Percentiles rank a stretch among this genome's conserved stretches.
Conservation (phyloP, 208 protist genomes). For the Trypanosomatidae sp. region DNA sequence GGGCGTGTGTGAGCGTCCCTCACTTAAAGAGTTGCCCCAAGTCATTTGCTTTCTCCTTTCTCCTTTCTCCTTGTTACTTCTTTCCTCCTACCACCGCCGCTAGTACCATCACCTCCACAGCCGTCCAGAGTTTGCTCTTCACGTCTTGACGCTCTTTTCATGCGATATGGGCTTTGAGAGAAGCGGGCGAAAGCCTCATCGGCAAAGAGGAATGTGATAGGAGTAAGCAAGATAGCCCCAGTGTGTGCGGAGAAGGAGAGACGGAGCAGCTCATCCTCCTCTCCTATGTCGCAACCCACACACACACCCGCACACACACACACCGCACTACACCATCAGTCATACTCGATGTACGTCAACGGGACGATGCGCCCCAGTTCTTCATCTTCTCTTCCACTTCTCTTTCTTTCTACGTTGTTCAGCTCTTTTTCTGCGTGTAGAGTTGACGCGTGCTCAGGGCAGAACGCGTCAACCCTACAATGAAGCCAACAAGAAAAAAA, state of each 20-base stretch:
- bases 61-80: background rate
- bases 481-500: background rate
- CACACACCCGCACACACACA: slow-evolving; percentile 1
- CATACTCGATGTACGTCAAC: slow-evolving; percentile 2
- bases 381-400: background rate
- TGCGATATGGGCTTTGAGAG: background rate
- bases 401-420: no score
- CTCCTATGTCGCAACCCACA: background rate
- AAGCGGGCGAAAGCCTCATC: background rate
- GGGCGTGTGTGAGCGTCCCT: background rate
- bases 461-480: no score
- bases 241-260: background rate
- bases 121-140: background rate
- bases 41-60: background rate
- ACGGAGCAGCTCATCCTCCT: background rate
- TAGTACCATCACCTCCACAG: background rate
- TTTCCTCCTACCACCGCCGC: background rate
- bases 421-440: no score
- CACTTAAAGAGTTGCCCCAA: background rate
- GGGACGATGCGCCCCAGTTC: background rate
- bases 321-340: background rate
- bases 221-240: background rate
- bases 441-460: no score
- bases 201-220: background rate
- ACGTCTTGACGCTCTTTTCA: background rate